phyloP scores from a whole-genome alignment of 2,329 filamentous ascomycete genomes.

The Colletotrichum falcatum region DNA sequence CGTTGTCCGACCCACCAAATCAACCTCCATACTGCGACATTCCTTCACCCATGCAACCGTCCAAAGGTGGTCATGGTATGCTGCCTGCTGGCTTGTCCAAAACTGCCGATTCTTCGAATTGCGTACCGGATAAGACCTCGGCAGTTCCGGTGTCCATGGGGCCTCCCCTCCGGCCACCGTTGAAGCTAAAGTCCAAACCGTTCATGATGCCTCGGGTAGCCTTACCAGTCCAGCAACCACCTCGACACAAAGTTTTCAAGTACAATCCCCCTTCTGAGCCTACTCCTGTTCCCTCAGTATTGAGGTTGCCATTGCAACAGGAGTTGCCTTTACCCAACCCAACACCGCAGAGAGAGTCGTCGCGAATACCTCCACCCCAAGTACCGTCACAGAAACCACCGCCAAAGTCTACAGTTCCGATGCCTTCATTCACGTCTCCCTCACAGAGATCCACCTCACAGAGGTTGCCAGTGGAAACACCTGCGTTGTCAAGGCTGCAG shows the following conservation, averaged over 20 bases:
- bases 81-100: neutral
- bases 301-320: neutral
- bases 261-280: neutral
- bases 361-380: conserved; percentile 2
- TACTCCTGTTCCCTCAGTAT: neutral
- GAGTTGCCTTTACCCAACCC: neutral
- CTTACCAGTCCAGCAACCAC: conserved; percentile 1
- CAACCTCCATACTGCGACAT: neutral
- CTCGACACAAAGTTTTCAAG: conserved; percentile 19
- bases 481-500: neutral
- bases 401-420: neutral
- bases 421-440: neutral
- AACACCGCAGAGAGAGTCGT: neutral
- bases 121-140: neutral
- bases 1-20: neutral
- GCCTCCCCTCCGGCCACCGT: conserved; percentile 4
- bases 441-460: neutral
- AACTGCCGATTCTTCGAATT: neutral
- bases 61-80: neutral
- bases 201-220: conserved; percentile 35
- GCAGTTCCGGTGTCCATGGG: neutral
- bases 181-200: conserved; percentile 28
- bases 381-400: neutral
- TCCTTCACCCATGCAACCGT: neutral
- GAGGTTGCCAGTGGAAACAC: neutral